phyloP scores from a whole-genome alignment of 1,139 yeast species.

The Pichia sp. region DNA sequence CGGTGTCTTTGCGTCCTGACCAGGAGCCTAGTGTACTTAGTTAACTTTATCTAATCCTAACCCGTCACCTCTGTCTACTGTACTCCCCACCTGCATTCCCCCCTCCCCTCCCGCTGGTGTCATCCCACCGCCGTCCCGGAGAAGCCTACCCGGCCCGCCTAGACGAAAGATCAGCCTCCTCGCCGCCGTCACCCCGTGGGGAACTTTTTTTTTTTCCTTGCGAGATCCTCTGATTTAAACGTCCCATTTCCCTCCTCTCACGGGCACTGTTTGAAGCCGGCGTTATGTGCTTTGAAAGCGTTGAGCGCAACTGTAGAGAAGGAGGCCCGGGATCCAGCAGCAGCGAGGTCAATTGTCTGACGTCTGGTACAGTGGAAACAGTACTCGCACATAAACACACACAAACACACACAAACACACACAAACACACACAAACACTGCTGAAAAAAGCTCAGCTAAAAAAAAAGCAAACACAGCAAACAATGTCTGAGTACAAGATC shows the following conservation, averaged over 20 bases:
- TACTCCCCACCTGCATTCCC: no score
- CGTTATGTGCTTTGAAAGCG: no score
- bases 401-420: not conserved
- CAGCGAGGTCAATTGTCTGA: not conserved
- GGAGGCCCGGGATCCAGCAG: no score
- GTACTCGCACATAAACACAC: not conserved
- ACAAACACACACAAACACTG: not conserved
- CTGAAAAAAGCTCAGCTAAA: not conserved
- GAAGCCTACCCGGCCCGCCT: not conserved
- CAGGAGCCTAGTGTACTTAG: no score
- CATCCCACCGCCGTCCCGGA: not conserved
- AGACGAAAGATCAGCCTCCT: not conserved
- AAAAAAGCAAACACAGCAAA: not conserved
- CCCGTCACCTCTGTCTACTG: no score
- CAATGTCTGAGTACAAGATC: conserved; percentile 17
- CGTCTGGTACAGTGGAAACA: not conserved
- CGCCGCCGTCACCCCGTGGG: conserved; percentile 4
- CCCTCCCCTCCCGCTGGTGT: no score
- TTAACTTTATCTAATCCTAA: no score
- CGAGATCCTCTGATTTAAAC: not conserved
- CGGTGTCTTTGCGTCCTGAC: not conserved
- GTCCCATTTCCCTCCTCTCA: not conserved
- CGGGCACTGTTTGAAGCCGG: not conserved
- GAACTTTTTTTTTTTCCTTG: not conserved
- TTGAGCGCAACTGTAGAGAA: not conserved